A percentile compares a stretch with the other conserved stretches of the same genome.
Conservation (phyloP, 305 asterid species). For the Plantago lanceolata region DNA sequence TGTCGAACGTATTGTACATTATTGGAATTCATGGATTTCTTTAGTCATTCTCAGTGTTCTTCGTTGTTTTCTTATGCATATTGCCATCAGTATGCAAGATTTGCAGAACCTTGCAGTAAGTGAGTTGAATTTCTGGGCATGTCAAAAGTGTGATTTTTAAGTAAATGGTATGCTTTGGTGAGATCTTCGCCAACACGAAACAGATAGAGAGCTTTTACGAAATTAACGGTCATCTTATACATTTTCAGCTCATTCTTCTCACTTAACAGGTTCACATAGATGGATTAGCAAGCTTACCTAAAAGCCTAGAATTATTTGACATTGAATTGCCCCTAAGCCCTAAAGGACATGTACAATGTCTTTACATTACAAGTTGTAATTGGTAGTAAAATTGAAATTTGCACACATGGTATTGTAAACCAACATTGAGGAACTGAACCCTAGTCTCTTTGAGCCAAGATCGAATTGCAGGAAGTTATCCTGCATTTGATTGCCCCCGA, state of each 20-base stretch:
- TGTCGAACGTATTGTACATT: slow-evolving; percentile 7
- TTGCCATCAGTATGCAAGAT: background rate
- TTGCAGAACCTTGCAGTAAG: too few relatives aligned
- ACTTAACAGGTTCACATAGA: background rate
- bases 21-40: slow-evolving; percentile 1
- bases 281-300: background rate
- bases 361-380: slow-evolving; percentile 18
- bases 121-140: too few relatives aligned
- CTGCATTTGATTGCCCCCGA: slow-evolving; percentile 57
- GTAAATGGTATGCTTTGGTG: too few relatives aligned
- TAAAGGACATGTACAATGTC: slow-evolving; percentile 1
- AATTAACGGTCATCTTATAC: background rate
- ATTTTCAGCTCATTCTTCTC: background rate
- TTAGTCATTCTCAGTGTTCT: background rate
- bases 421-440: slow-evolving; percentile 46
- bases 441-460: slow-evolving; percentile 31
- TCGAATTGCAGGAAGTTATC: slow-evolving; percentile 49
- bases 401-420: slow-evolving; percentile 45
- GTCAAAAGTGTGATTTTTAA: too few relatives aligned
- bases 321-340: background rate
- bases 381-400: slow-evolving; percentile 47
- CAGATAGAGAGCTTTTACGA: too few relatives aligned
- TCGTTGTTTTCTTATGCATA: background rate
- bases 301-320: background rate
- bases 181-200: too few relatives aligned